phyloP scores from a whole-genome alignment of 140 eudicot genomes.

The Anethum foeniculum region DNA sequence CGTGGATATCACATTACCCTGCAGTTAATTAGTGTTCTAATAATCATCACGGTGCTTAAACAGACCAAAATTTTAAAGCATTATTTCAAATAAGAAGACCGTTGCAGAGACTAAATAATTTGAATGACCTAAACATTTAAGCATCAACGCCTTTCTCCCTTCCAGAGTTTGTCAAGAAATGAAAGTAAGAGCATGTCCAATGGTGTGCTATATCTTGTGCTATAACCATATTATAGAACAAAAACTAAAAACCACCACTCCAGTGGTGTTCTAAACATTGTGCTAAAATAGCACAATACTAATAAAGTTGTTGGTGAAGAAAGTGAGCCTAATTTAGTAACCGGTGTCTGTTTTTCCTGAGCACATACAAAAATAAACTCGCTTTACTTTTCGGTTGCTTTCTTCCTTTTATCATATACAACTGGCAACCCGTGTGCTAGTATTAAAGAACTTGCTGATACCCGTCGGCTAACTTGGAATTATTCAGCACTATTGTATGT shows the following conservation, averaged over 20 bases:
- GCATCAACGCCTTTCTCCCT: neutral
- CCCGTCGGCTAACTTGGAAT: neutral
- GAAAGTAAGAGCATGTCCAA: neutral
- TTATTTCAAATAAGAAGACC: too few relatives aligned
- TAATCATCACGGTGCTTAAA: neutral
- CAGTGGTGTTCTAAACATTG: too few relatives aligned
- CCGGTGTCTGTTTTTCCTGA: neutral
- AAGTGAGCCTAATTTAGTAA: neutral
- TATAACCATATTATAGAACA: too few relatives aligned
- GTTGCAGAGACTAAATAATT: too few relatives aligned
- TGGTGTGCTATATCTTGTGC: too few relatives aligned
- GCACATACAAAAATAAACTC: neutral
- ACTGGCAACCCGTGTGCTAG: neutral
- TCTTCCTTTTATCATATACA: neutral
- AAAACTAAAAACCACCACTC: too few relatives aligned
- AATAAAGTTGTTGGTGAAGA: too few relatives aligned
- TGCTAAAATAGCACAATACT: too few relatives aligned
- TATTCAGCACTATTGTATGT: neutral
- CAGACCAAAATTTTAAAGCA: too few relatives aligned
- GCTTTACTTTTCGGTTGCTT: neutral
- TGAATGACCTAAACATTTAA: neutral
- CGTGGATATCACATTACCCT: constrained; percentile 60
- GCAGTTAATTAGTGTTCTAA: neutral
- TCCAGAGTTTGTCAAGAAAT: neutral
- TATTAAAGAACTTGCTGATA: neutral